Evolutionary conservation across 129 eudicot species (phyloP).

Genomic region (Pittosporum tobira): DNA sequence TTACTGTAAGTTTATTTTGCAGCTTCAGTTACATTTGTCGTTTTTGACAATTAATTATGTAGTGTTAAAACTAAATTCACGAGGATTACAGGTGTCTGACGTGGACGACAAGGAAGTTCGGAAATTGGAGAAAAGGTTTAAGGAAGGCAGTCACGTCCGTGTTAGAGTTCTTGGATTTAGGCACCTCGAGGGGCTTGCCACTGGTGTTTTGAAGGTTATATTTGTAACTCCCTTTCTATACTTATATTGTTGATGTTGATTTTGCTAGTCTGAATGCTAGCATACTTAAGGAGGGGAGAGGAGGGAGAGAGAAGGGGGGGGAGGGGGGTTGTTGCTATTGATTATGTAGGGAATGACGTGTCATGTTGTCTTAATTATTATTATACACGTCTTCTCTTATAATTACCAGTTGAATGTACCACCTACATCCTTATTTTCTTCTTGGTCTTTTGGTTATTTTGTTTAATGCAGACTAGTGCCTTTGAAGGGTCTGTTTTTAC

Average conservation of each 20-base stretch:
- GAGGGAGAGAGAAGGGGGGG: neutral
- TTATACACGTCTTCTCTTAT: conserved; percentile 4
- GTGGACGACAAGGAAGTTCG: conserved; percentile 74
- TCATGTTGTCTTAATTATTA: conserved; percentile 1
- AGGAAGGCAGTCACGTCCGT: conserved; percentile 78
- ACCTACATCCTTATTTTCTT: neutral
- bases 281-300: neutral
- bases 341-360: neutral
- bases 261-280: neutral
- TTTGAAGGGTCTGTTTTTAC: conserved; percentile 89
- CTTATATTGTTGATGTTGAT: neutral
- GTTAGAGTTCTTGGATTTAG: conserved; percentile 80
- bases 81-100: conserved; percentile 47
- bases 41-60: neutral
- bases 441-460: neutral
- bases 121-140: conserved; percentile 68
- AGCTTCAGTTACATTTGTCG: neutral
- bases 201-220: conserved; percentile 70
- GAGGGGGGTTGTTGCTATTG: neutral
- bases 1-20: conserved; percentile 46
- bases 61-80: conserved; percentile 2
- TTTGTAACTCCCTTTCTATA: neutral
- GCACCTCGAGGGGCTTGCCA: conserved; percentile 87
- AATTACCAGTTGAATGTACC: conserved; percentile 1
- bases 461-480: conserved; percentile 73